Evolutionary conservation across 139 green algal genomes (phyloP).

Genomic region (Raphidocelis subcapitata): DNA sequence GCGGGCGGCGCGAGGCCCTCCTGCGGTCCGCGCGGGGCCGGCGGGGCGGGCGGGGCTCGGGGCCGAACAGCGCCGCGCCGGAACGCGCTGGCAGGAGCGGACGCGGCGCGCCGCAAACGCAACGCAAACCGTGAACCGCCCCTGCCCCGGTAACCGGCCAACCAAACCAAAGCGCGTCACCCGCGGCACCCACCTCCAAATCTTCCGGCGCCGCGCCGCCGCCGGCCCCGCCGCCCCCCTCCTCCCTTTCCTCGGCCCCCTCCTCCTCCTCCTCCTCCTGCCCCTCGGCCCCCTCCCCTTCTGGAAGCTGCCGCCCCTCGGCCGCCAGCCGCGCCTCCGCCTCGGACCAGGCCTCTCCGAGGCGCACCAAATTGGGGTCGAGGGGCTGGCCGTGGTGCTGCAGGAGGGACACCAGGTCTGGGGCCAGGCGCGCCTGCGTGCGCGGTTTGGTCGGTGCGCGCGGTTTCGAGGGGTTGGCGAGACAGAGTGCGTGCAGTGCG

Average conservation of each 20-base stretch:
- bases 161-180: not conserved
- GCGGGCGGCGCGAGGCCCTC: constrained; percentile 31
- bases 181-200: constrained; percentile 2
- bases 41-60: too few species aligned
- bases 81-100: not conserved
- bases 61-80: not conserved
- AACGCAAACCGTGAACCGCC: not conserved
- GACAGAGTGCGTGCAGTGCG: not conserved
- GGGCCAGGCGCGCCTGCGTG: constrained; percentile 57
- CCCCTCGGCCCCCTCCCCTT: not conserved
- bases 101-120: not conserved
- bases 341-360: constrained; percentile 70
- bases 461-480: not conserved
- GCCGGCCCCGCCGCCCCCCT: not conserved
- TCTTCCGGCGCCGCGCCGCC: not conserved
- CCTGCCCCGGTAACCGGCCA: not conserved
- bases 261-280: constrained; percentile 6
- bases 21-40: constrained; percentile 20
- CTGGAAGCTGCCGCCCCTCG: constrained; percentile 11
- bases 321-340: constrained; percentile 30
- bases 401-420: constrained; percentile 67
- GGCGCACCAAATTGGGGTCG: constrained; percentile 76
- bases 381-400: constrained; percentile 60
- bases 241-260: constrained; percentile 13
- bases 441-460: not conserved